Percentiles rank a stretch among this genome's conserved stretches.
Conservation (phyloP, 164 flowering plant genomes). For the Annona cherimola region DNA sequence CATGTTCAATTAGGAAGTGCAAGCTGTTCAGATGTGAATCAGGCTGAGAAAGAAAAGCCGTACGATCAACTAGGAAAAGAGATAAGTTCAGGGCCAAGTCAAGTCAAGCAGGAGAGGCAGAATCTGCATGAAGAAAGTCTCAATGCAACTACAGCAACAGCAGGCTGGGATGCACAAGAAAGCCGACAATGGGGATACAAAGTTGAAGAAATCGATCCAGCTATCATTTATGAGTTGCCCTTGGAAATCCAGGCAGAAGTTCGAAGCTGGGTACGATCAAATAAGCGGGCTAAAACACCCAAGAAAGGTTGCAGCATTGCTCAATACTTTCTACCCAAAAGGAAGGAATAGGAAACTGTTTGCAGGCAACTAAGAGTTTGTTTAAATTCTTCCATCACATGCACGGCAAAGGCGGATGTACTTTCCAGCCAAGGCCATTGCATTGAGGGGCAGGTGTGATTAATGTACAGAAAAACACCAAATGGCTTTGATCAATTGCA, state of each 20-base stretch:
- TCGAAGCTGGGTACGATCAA: slow-evolving; percentile 55
- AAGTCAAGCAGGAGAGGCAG: slow-evolving; percentile 14
- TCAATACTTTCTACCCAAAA: slow-evolving; percentile 59
- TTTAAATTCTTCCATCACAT: not conserved
- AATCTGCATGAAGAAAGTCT: slow-evolving; percentile 6
- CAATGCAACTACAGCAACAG: slow-evolving; percentile 1
- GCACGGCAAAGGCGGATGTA: not conserved
- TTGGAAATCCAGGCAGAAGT: slow-evolving; percentile 70
- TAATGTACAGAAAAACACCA: too few species aligned
- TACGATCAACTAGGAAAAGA: slow-evolving; percentile 25
- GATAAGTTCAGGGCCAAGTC: slow-evolving; percentile 16
- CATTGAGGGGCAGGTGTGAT: not conserved
- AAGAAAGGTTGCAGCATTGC: slow-evolving; percentile 53
- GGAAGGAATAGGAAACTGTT: slow-evolving; percentile 7
- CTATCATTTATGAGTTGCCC: slow-evolving; percentile 73
- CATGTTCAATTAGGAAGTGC: slow-evolving; percentile 26
- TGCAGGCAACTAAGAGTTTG: not conserved
- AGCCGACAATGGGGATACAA: slow-evolving; percentile 46
- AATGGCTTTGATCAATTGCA: too few species aligned
- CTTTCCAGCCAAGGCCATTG: not conserved
- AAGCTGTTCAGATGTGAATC: slow-evolving; percentile 16
- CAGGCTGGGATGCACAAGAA: slow-evolving; percentile 18
- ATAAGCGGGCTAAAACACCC: slow-evolving; percentile 39
- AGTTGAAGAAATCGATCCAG: slow-evolving; percentile 70
- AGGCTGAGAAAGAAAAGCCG: slow-evolving; percentile 11